Percentiles rank a stretch among this genome's conserved stretches.
These are phyloP conservation scores for Plasmodium malariae DNA, from an alignment of 169 alveolate species.

Conservation along the genomic window DNA sequence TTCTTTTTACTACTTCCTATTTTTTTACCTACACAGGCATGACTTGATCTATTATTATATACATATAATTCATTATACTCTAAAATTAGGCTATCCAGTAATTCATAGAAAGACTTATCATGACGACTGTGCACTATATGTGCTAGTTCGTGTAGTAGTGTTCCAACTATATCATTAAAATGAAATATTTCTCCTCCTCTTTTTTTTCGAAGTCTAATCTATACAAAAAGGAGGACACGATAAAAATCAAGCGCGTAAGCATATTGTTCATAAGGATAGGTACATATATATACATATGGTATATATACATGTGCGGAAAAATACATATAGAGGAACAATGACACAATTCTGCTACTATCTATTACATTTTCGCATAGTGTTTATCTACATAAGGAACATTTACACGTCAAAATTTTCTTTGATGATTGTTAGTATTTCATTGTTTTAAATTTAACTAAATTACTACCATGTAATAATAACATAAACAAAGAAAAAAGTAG, in stretches of 20 bases:
- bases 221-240: not conserved
- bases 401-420: no score
- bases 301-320: not conserved
- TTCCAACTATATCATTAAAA: slow-evolving; percentile 58
- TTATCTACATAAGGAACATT: no score
- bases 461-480: no score
- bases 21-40: not conserved
- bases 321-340: no score
- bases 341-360: not conserved
- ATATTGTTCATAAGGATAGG: not conserved
- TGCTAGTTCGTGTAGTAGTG: slow-evolving; percentile 62
- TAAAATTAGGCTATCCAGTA: slow-evolving; percentile 31
- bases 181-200: slow-evolving; percentile 51
- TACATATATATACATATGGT: not conserved
- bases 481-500: no score
- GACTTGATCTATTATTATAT: not conserved
- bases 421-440: no score
- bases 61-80: slow-evolving; percentile 61
- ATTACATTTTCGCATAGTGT: no score
- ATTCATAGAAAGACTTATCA: slow-evolving; percentile 53
- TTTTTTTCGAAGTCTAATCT: slow-evolving; percentile 59
- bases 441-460: no score
- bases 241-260: not conserved
- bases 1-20: slow-evolving; percentile 3
- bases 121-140: slow-evolving; percentile 51